phyloP scores from a whole-genome alignment of 2,329 filamentous ascomycete genomes.

The Rhynchosporium graminicola region DNA sequence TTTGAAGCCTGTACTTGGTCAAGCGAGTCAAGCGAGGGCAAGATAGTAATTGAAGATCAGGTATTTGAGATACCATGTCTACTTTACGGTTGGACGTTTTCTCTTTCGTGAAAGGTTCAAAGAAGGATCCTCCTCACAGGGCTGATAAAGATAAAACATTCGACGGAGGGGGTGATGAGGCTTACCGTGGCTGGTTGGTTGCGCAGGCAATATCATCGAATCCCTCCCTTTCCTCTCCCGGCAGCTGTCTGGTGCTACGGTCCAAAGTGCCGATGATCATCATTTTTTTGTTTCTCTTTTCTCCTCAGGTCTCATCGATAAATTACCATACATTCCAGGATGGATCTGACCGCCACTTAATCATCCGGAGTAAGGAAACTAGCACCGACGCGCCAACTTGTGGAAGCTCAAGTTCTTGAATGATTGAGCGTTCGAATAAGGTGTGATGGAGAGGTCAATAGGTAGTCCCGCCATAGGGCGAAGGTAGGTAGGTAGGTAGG shows the following conservation, averaged over 20 bases:
- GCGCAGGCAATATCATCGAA: background rate
- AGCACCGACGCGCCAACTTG: no score
- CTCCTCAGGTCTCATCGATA: no score
- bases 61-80: no score
- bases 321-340: background rate
- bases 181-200: background rate
- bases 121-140: background rate
- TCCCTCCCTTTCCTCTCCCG: background rate
- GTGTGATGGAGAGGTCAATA: background rate
- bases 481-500: no score
- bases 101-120: no score
- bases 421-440: background rate
- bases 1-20: background rate
- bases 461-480: background rate
- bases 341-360: background rate
- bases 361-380: no score
- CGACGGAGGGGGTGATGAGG: background rate
- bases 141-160: background rate
- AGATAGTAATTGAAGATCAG: no score
- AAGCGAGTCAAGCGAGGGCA: no score
- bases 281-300: no score
- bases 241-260: background rate
- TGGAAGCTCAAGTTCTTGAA: no score
- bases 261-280: background rate
- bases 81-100: no score